Percentiles rank a stretch among this genome's conserved stretches.
phyloP scores from a whole-genome alignment of 2,329 filamentous ascomycete genomes.

The Davidsoniella eucalypti region DNA sequence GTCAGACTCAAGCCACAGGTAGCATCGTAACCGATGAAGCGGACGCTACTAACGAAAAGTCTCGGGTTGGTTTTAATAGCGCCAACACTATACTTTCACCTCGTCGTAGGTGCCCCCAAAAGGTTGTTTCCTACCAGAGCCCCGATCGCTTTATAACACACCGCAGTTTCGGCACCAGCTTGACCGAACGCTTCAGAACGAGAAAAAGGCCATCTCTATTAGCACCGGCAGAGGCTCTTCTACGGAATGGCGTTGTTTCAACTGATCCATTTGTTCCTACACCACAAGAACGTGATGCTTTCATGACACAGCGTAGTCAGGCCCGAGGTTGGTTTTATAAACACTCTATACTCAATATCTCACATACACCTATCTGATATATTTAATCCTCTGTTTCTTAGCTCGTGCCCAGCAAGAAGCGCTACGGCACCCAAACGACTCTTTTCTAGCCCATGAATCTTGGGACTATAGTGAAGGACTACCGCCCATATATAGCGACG shows the following conservation, averaged over 20 bases:
- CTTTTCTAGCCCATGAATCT: too few relatives aligned
- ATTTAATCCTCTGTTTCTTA: too few relatives aligned
- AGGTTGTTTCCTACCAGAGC: not conserved
- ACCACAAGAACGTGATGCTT: conserved; percentile 2
- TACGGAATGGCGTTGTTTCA: conserved; percentile 3
- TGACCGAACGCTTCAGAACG: conserved; percentile 6
- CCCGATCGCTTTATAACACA: conserved; percentile 10
- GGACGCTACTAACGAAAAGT: too few relatives aligned
- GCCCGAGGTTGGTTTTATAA: conserved; percentile 3
- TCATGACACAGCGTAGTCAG: conserved; percentile 3
- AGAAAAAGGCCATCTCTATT: not conserved
- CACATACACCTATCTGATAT: too few relatives aligned
- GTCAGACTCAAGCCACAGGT: not conserved
- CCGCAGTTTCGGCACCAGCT: conserved; percentile 1
- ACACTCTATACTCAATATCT: not conserved
- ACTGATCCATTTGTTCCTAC: conserved; percentile 10
- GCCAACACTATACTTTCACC: not conserved
- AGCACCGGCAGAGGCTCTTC: conserved; percentile 3
- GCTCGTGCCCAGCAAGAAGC: too few relatives aligned
- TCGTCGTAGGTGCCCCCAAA: not conserved
- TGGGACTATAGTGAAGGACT: too few relatives aligned
- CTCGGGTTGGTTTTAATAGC: too few relatives aligned
- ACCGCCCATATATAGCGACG: too few relatives aligned
- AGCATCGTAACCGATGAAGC: too few relatives aligned
- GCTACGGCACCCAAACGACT: too few relatives aligned